Percentiles rank a stretch among this genome's conserved stretches.
Evolutionary conservation across 495 filamentous ascomycete genomes (phyloP).

Genomic region (Xylaria intraflava): DNA sequence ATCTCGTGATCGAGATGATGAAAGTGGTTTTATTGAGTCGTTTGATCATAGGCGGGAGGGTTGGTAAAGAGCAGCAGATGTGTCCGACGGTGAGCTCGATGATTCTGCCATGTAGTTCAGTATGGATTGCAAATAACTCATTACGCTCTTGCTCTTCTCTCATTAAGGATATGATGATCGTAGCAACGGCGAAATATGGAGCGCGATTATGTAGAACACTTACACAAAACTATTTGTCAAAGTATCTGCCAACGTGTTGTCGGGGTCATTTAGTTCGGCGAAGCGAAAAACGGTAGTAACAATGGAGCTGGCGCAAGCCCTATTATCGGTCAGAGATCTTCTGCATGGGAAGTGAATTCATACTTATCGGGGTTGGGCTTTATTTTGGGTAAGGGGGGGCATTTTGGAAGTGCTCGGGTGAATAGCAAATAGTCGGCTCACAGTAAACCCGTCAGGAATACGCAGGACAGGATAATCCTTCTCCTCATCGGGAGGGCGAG

Average conservation of each 20-base stretch:
- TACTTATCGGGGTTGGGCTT: slow-evolving; percentile 1
- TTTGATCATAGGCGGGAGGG: neutral
- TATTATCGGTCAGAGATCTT: neutral
- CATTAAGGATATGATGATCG: neutral
- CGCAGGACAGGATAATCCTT: slow-evolving; percentile 18
- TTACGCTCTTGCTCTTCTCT: neutral
- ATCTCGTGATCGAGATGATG: neutral
- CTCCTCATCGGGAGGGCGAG: slow-evolving; percentile 11
- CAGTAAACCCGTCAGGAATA: neutral
- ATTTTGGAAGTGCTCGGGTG: neutral
- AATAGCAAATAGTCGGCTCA: neutral
- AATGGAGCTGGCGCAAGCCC: neutral
- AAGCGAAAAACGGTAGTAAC: neutral
- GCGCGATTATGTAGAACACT: neutral
- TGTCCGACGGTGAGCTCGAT: neutral
- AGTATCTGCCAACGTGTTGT: slow-evolving; percentile 3
- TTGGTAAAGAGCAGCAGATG: neutral
- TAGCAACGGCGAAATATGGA: too few relatives aligned
- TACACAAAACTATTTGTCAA: neutral
- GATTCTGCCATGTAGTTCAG: neutral
- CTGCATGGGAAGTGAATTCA: neutral
- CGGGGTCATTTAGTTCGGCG: neutral
- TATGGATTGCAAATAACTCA: neutral
- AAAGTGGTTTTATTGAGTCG: neutral
- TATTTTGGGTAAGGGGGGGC: too few relatives aligned